Conservation (phyloP, 139 green algal genomes). For the Chlorella sp. region DNA sequence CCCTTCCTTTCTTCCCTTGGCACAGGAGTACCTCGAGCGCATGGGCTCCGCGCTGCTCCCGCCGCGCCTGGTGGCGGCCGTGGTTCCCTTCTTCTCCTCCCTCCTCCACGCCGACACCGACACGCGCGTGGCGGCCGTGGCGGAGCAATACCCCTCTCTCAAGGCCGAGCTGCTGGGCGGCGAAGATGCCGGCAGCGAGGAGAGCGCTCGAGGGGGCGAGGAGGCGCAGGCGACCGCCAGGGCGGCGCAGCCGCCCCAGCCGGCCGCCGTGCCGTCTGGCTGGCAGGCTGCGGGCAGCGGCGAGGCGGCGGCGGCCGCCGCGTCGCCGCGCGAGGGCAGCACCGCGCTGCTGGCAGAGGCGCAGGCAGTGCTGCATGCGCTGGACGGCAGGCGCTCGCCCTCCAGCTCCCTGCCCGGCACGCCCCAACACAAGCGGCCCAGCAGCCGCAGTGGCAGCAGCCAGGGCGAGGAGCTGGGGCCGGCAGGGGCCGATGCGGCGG, state of each 20-base stretch:
- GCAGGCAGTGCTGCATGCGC: conserved; percentile 31
- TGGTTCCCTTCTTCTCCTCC: conserved; percentile 71
- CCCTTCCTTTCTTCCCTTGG: neutral
- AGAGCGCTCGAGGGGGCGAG: neutral
- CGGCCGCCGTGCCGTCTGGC: neutral
- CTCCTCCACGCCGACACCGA: conserved; percentile 74
- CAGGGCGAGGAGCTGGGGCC: neutral
- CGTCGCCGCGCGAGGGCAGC: neutral
- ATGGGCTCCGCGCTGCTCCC: conserved; percentile 81
- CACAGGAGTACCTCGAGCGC: too few relatives aligned
- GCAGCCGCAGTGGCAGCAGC: neutral
- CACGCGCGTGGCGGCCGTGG: conserved; percentile 44
- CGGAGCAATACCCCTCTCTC: neutral
- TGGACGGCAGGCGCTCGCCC: conserved; percentile 24
- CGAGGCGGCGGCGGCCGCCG: neutral
- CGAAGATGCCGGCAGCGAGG: neutral
- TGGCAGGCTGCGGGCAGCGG: neutral
- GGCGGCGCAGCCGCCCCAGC: neutral
- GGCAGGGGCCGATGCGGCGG: neutral
- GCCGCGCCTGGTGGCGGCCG: conserved; percentile 59
- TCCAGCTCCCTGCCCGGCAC: conserved; percentile 10
- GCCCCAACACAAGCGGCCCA: neutral
- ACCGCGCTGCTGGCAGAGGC: conserved; percentile 32
- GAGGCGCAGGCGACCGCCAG: neutral
- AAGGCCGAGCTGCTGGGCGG: conserved; percentile 17